Percentiles rank a stretch among this genome's conserved stretches.
Evolutionary conservation across 306 rosid species (phyloP).

Genomic region (Ormosia semicastrata): DNA sequence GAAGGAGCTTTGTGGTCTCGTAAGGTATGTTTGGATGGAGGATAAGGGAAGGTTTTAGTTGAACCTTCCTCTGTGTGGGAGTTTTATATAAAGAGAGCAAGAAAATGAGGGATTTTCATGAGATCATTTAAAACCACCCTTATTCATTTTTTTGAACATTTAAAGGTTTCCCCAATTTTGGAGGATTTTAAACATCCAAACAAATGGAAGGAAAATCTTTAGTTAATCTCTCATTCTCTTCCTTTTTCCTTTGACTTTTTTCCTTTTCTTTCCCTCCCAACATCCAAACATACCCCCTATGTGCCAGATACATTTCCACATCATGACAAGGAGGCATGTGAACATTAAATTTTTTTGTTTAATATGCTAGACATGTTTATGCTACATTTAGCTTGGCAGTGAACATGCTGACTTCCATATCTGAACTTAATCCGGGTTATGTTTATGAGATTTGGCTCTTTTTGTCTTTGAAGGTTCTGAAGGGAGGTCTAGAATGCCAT

Average conservation of each 20-base stretch:
- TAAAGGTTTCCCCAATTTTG: neutral
- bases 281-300: neutral
- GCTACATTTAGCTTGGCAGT: neutral
- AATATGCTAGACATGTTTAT: neutral
- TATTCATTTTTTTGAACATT: neutral
- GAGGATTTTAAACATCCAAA: neutral
- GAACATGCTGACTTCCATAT: neutral
- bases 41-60: neutral
- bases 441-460: neutral
- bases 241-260: neutral
- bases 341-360: neutral
- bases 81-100: neutral
- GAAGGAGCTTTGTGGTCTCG: neutral
- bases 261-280: neutral
- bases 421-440: neutral
- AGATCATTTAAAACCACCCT: neutral
- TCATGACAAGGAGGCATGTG: neutral
- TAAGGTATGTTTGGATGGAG: slow-evolving; percentile 7
- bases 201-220: neutral
- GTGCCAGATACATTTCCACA: neutral
- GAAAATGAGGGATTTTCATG: neutral
- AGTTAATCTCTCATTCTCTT: neutral
- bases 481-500: slow-evolving; percentile 3
- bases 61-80: neutral
- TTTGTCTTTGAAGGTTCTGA: neutral